phyloP scores from a whole-genome alignment of 805 yeast genomes.

The Candida nitratophila region DNA sequence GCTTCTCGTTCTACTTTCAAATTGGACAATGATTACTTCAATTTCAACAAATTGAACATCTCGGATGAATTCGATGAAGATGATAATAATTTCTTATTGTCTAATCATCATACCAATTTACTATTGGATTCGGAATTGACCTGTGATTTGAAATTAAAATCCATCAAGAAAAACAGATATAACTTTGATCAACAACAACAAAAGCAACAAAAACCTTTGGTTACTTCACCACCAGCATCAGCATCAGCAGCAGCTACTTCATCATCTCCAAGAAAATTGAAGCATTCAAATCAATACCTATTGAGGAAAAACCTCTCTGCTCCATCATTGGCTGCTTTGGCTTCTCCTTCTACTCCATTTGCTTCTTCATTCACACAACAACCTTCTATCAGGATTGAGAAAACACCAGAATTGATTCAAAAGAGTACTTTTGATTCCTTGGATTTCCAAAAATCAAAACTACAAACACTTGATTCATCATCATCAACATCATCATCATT shows the following conservation, averaged over 20 bases:
- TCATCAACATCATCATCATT: background rate
- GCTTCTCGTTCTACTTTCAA: background rate
- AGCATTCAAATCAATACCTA: constrained; percentile 17
- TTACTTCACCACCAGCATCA: no score
- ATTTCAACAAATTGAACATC: constrained; percentile 3
- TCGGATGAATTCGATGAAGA: constrained; percentile 1
- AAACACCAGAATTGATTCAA: background rate
- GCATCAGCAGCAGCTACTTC: background rate
- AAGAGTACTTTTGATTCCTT: background rate
- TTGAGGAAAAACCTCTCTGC: constrained; percentile 25
- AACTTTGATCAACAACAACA: constrained; percentile 5
- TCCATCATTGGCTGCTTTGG: constrained; percentile 16
- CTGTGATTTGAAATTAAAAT: constrained; percentile 2
- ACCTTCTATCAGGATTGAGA: background rate
- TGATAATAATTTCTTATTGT: background rate
- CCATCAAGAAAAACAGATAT: constrained; percentile 6
- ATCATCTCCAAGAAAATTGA: constrained; percentile 3
- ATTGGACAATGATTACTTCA: constrained; percentile 5
- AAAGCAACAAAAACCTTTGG: no score
- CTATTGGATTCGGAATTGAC: constrained; percentile 1
- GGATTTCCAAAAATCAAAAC: background rate
- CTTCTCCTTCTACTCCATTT: no score
- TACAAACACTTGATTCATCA: background rate
- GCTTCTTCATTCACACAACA: background rate
- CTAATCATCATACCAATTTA: background rate